Conservation (phyloP, 1,284 basidiomycete species). For the Boletus albobrunnescens region DNA sequence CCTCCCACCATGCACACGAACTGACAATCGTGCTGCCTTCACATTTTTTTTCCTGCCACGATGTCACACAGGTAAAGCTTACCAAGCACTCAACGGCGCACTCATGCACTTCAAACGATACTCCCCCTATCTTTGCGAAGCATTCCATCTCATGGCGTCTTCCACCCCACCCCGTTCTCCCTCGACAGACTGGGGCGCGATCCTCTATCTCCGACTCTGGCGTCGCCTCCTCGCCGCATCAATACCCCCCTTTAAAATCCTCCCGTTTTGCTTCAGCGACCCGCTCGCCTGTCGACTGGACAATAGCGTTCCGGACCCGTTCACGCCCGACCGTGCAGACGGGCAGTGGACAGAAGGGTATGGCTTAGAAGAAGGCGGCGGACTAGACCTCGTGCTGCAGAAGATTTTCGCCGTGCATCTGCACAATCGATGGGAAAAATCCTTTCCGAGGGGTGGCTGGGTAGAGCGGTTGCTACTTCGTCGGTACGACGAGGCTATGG, state of each 20-base stretch:
- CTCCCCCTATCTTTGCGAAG: constrained; percentile 93
- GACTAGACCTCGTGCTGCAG: constrained; percentile 61
- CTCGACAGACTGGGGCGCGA: constrained; percentile 88
- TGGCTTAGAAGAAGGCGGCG: constrained; percentile 58
- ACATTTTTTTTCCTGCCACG: too few species aligned
- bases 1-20: background rate
- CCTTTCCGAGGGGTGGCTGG: constrained; percentile 76
- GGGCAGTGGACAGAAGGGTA: constrained; percentile 56
- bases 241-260: constrained; percentile 81
- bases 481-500: constrained; percentile 46
- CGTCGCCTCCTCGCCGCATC: constrained; percentile 70
- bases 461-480: constrained; percentile 69
- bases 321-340: constrained; percentile 55
- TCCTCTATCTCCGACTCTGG: constrained; percentile 85
- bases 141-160: constrained; percentile 83
- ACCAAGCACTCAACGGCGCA: constrained; percentile 86
- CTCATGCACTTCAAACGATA: constrained; percentile 85
- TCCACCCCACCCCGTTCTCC: constrained; percentile 69
- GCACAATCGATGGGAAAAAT: constrained; percentile 90
- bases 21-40: constrained; percentile 3
- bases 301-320: constrained; percentile 88
- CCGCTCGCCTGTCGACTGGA: constrained; percentile 85
- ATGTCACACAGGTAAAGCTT: constrained; percentile 66
- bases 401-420: constrained; percentile 84
- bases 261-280: constrained; percentile 92